These are phyloP conservation scores for Clitopilus hobsonii DNA, from an alignment of 768 basidiomycete species.

Conservation along the genomic window DNA sequence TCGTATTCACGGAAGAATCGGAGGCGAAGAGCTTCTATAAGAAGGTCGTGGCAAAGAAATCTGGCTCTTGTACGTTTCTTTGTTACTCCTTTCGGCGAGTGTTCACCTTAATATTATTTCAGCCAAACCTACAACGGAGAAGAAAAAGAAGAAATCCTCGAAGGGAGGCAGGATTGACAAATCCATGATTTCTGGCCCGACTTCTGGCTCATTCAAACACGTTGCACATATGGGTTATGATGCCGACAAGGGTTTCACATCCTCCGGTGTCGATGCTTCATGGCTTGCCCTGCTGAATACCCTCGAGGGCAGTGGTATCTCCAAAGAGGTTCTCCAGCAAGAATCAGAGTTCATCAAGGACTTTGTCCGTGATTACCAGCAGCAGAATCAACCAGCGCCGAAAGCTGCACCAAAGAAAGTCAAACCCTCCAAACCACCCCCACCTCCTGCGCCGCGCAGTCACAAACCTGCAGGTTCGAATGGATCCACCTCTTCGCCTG, in stretches of 20 bases:
- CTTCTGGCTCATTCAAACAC: slow-evolving; percentile 76
- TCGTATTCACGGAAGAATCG: slow-evolving; percentile 83
- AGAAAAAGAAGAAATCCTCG: slow-evolving; percentile 52
- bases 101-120: slow-evolving; percentile 12
- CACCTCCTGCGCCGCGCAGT: no score
- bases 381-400: slow-evolving; percentile 30
- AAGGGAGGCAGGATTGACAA: slow-evolving; percentile 87
- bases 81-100: not conserved
- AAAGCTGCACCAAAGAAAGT: slow-evolving; percentile 38
- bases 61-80: slow-evolving; percentile 42
- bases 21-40: slow-evolving; percentile 87
- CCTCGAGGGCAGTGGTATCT: slow-evolving; percentile 63
- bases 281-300: slow-evolving; percentile 74
- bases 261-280: slow-evolving; percentile 82
- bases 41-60: slow-evolving; percentile 69
- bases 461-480: no score
- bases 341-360: slow-evolving; percentile 89
- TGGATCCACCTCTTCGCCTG: no score
- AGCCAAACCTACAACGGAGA: slow-evolving; percentile 47
- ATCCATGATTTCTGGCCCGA: slow-evolving; percentile 84
- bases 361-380: slow-evolving; percentile 59
- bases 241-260: slow-evolving; percentile 79
- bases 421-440: slow-evolving; percentile 25
- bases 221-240: slow-evolving; percentile 96
- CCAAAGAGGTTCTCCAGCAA: slow-evolving; percentile 60